A percentile compares a stretch with the other conserved stretches of the same genome.
These are phyloP conservation scores for Pseudognaphalium luteoalbum DNA, from an alignment of 129 eudicot species.

Conservation along the genomic window DNA sequence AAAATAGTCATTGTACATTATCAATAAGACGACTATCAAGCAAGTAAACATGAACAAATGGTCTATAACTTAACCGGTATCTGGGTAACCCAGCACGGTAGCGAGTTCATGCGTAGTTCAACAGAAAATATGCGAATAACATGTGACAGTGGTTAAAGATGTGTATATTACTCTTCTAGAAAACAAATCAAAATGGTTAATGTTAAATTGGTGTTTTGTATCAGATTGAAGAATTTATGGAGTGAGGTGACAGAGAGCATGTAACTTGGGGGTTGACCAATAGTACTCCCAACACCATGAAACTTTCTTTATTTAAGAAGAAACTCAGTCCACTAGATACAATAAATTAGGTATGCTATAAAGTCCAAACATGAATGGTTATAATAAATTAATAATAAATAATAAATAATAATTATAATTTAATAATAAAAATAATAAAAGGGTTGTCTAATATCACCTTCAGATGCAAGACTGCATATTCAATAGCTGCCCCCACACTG, in stretches of 20 bases:
- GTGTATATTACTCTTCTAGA: too few species aligned
- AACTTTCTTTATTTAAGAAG: conserved; percentile 15
- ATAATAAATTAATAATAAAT: neutral
- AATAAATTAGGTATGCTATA: conserved; percentile 1
- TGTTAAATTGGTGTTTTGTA: neutral
- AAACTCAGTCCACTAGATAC: neutral
- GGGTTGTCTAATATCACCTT: conserved; percentile 45
- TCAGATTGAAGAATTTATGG: too few species aligned
- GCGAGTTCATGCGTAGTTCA: neutral
- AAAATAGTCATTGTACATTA: too few species aligned
- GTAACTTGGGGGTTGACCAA: neutral
- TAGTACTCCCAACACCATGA: neutral
- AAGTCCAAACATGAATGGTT: neutral
- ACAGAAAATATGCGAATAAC: neutral
- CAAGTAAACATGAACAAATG: neutral
- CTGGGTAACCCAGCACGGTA: neutral
- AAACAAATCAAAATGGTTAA: neutral
- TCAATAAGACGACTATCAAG: too few species aligned
- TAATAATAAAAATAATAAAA: neutral
- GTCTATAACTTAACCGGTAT: neutral
- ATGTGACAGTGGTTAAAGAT: neutral
- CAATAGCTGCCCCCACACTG: conserved; percentile 89
- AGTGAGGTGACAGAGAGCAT: neutral
- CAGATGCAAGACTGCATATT: conserved; percentile 76
- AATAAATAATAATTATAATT: neutral